Evolutionary conservation across 2,329 filamentous ascomycete species (phyloP).

Genomic region (Mycosphaerella sp.): DNA sequence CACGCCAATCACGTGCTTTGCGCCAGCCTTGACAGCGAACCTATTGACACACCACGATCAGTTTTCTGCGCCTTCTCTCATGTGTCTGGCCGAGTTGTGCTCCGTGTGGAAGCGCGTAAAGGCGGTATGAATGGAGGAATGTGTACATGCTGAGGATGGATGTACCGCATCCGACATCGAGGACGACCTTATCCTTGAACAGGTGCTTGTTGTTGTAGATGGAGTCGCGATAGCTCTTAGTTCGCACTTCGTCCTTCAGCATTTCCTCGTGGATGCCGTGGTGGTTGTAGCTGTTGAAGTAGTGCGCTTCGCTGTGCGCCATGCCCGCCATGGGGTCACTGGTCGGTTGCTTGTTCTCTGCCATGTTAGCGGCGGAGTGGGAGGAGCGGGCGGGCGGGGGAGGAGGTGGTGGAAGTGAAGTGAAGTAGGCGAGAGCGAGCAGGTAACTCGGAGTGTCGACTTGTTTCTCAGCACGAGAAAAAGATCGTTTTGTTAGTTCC

Average conservation of each 20-base stretch:
- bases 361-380: slow-evolving; percentile 7
- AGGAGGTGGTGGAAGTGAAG: no score
- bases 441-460: no score
- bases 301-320: slow-evolving; percentile 95
- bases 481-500: no score
- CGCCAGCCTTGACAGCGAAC: slow-evolving; percentile 94
- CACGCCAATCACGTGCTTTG: slow-evolving; percentile 97
- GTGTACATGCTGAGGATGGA: slow-evolving; percentile 95
- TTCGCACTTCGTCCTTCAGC: slow-evolving; percentile 97
- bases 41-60: slow-evolving; percentile 43
- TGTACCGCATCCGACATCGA: slow-evolving; percentile 96
- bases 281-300: slow-evolving; percentile 99
- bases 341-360: slow-evolving; percentile 15
- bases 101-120: not conserved
- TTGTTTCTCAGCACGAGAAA: no score
- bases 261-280: slow-evolving; percentile 93
- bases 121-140: slow-evolving; percentile 17
- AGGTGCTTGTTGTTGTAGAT: slow-evolving; percentile 96
- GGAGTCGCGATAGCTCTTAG: slow-evolving; percentile 90
- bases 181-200: slow-evolving; percentile 86
- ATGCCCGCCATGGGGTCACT: slow-evolving; percentile 54
- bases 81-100: not conserved
- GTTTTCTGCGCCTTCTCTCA: slow-evolving; percentile 2
- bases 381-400: not conserved
- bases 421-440: no score